Percentiles rank a stretch among this genome's conserved stretches.
phyloP scores from a whole-genome alignment of 768 basidiomycete genomes.

The Megacollybia marginata region DNA sequence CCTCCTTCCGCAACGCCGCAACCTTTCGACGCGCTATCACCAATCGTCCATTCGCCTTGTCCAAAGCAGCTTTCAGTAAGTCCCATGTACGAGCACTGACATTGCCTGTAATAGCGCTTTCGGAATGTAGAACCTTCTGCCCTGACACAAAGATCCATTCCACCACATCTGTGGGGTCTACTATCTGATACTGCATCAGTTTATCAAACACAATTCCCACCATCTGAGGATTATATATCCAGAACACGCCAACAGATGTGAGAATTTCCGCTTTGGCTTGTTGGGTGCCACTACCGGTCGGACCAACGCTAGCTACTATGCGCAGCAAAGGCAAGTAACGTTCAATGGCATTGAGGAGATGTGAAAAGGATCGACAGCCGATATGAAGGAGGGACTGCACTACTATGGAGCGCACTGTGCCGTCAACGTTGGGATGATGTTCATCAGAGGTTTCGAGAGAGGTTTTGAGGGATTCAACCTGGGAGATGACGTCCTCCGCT shows the following conservation, averaged over 20 bases:
- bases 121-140: slow-evolving; percentile 29
- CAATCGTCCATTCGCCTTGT: slow-evolving; percentile 89
- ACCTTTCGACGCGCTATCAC: slow-evolving; percentile 71
- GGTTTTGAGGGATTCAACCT: slow-evolving; percentile 64
- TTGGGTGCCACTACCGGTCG: slow-evolving; percentile 40
- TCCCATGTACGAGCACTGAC: slow-evolving; percentile 78
- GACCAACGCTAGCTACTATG: slow-evolving; percentile 26
- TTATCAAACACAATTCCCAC: slow-evolving; percentile 93
- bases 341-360: slow-evolving; percentile 95
- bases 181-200: slow-evolving; percentile 96
- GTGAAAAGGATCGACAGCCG: slow-evolving; percentile 93
- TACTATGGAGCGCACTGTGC: slow-evolving; percentile 66
- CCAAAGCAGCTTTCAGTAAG: slow-evolving; percentile 69
- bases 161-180: slow-evolving; percentile 90
- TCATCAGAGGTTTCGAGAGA: slow-evolving; percentile 56
- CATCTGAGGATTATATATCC: slow-evolving; percentile 82
- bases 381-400: slow-evolving; percentile 86
- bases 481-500: slow-evolving; percentile 70
- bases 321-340: slow-evolving; percentile 80
- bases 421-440: slow-evolving; percentile 53
- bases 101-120: slow-evolving; percentile 24
- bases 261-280: slow-evolving; percentile 71
- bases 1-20: slow-evolving; percentile 72
- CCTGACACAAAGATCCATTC: slow-evolving; percentile 67
- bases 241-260: slow-evolving; percentile 65